A percentile compares a stretch with the other conserved stretches of the same genome.
These are phyloP conservation scores for Mortierella antarctica DNA, from an alignment of 192 early-diverging fungal species.

Conservation along the genomic window DNA sequence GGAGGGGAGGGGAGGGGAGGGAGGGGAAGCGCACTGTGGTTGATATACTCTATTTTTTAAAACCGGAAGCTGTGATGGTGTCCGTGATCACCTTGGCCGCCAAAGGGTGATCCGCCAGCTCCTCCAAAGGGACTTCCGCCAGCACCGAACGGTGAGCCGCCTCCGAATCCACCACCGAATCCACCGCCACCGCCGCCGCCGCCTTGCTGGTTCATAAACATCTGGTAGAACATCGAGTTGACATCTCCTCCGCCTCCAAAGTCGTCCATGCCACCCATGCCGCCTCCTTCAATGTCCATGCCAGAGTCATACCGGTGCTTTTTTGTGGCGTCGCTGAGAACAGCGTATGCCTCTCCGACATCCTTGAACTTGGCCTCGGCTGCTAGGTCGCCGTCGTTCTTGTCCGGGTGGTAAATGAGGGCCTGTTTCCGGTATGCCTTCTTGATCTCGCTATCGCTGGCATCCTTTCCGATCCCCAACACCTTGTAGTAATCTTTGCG, in stretches of 20 bases:
- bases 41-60: slow-evolving; percentile 41
- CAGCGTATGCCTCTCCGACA: slow-evolving; percentile 81
- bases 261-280: slow-evolving; percentile 42
- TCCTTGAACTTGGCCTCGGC: slow-evolving; percentile 88
- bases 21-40: not conserved
- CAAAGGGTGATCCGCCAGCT: slow-evolving; percentile 46
- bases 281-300: slow-evolving; percentile 78
- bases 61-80: slow-evolving; percentile 57
- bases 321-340: slow-evolving; percentile 85
- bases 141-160: slow-evolving; percentile 51
- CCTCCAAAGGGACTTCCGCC: slow-evolving; percentile 33
- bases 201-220: slow-evolving; percentile 58
- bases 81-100: slow-evolving; percentile 24
- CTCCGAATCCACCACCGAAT: slow-evolving; percentile 30
- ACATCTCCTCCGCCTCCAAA: slow-evolving; percentile 66
- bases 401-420: slow-evolving; percentile 92
- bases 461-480: slow-evolving; percentile 78
- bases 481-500: slow-evolving; percentile 98
- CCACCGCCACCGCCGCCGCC: slow-evolving; percentile 38
- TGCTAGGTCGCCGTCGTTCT: slow-evolving; percentile 76
- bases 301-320: slow-evolving; percentile 85
- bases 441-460: slow-evolving; percentile 83
- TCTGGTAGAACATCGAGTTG: slow-evolving; percentile 66
- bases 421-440: slow-evolving; percentile 88
- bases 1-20: not conserved